Base-by-base conservation (phyloP, 176 grass and related monocot genomes). In the Cenchrus americanus region DNA sequence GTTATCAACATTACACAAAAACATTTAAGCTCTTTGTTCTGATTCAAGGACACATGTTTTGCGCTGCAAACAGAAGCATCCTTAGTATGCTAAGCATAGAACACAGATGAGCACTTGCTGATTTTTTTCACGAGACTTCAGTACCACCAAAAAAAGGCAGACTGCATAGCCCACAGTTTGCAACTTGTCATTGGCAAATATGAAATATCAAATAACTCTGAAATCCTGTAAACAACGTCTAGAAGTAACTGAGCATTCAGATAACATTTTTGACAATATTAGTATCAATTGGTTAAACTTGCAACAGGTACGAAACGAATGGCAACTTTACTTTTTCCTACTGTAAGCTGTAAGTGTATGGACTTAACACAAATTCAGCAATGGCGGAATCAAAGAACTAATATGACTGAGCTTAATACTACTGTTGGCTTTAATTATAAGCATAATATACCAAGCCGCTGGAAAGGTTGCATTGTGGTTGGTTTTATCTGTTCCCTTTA, bases 31-130 rank as follows among this genome's bases (percentile, higher is more conserved):
- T 15, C 62, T 21, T 30, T 37, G 7, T 80, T 86, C 15, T 64
- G n/a, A 64, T 43, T 73, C 0, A 1, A 37, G 53, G n/a, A 13
- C 49, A 21, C 32, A 80, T 80, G 32, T 73, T 80, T 32, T 80
- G 9, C 66, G 58, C 11, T 27, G 76, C 63, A 64, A 79, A 63
- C 10, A 79, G 2, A 85, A 66, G 5, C 23, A 26, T 74, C 68
- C 18, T 43, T 75, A 75, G 43, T 69, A 68, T 8, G 23, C n/a
- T 68, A 73, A 59, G 7, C 22, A 32, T 58, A 77, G 8, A 51
- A 55, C 7, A 69, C 21, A 80, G 22, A 70, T 76, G 6, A 41
- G 66, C 5, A 62, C 22, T 75, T 84, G 62, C 17, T 54, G 6
- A 53, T 17, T 53, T 53, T 5, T 18, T 51, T 51, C 50, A 49